Conservation (phyloP, 2,329 filamentous ascomycete genomes). For the Tricladium varicosporioides region DNA sequence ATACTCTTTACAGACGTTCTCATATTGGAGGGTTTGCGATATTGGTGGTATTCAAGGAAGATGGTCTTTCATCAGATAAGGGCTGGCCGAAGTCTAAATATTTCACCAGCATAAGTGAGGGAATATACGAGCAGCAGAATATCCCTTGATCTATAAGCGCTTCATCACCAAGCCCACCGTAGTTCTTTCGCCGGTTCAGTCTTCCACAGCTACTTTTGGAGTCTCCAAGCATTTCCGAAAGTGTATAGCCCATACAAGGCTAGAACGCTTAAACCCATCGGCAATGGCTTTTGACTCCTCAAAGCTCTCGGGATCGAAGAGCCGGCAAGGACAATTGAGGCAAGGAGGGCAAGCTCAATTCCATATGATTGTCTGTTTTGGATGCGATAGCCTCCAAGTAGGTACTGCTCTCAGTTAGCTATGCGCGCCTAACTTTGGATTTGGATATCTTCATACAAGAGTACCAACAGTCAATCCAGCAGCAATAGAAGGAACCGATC, state of each 20-base stretch:
- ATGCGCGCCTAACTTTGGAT: too few relatives aligned
- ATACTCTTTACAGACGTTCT: too few relatives aligned
- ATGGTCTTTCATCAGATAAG: too few relatives aligned
- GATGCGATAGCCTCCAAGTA: conserved; percentile 77
- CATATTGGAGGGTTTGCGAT: not conserved
- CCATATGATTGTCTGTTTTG: conserved; percentile 75
- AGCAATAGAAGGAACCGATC: conserved; percentile 81
- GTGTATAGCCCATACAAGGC: conserved; percentile 75
- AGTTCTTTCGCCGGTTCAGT: too few relatives aligned
- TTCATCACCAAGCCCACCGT: not conserved
- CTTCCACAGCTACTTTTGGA: conserved; percentile 25
- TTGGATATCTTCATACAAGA: conserved; percentile 42
- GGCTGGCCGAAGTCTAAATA: too few relatives aligned
- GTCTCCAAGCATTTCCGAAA: conserved; percentile 68
- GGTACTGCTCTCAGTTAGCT: conserved; percentile 45
- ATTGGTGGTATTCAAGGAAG: not conserved
- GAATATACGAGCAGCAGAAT: too few relatives aligned
- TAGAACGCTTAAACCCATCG: conserved; percentile 73
- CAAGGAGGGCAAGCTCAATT: conserved; percentile 83
- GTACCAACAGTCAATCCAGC: conserved; percentile 82
- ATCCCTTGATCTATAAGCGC: not conserved
- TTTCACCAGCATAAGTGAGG: too few relatives aligned
- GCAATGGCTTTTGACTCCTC: conserved; percentile 79
- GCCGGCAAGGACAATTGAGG: conserved; percentile 80
- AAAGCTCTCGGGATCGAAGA: conserved; percentile 85